Evolutionary conservation across 2,329 filamentous ascomycete genomes (phyloP).

Genomic region (Curvularia hawaiiensis): DNA sequence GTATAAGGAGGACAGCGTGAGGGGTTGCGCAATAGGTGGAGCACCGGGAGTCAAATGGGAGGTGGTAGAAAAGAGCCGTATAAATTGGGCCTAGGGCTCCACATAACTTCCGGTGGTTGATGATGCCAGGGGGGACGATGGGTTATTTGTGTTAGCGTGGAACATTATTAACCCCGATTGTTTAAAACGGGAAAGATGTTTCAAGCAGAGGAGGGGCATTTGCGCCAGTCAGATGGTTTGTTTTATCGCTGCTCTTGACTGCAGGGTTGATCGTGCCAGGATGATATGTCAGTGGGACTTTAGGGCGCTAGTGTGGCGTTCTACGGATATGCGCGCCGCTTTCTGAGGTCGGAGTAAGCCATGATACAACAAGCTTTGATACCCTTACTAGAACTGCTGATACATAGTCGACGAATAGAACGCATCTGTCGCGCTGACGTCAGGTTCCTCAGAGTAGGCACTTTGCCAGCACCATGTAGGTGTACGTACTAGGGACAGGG

Average conservation of each 20-base stretch:
- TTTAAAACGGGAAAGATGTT: background rate
- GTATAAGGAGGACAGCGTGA: background rate
- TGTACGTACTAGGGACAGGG: background rate
- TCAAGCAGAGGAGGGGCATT: conserved; percentile 3
- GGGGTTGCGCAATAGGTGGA: background rate
- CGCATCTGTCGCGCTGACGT: background rate
- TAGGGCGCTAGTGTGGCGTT: background rate
- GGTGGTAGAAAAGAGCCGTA: background rate
- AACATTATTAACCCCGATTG: background rate
- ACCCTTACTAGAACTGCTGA: background rate
- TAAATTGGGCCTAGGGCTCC: background rate
- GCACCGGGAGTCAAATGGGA: background rate
- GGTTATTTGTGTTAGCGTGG: background rate
- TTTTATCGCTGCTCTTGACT: background rate
- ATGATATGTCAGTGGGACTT: background rate
- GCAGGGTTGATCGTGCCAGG: background rate
- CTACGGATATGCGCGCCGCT: background rate
- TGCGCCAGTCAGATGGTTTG: conserved; percentile 2
- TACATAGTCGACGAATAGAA: background rate
- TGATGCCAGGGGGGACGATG: background rate
- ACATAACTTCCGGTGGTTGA: background rate
- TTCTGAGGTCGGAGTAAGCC: background rate
- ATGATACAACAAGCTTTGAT: background rate
- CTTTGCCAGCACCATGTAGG: background rate
- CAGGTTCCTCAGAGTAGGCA: background rate